Percentiles rank a stretch among this genome's conserved stretches.
These are phyloP conservation scores for Rauvolfia tetraphylla DNA, from an alignment of 257 asterid species.

Conservation along the genomic window DNA sequence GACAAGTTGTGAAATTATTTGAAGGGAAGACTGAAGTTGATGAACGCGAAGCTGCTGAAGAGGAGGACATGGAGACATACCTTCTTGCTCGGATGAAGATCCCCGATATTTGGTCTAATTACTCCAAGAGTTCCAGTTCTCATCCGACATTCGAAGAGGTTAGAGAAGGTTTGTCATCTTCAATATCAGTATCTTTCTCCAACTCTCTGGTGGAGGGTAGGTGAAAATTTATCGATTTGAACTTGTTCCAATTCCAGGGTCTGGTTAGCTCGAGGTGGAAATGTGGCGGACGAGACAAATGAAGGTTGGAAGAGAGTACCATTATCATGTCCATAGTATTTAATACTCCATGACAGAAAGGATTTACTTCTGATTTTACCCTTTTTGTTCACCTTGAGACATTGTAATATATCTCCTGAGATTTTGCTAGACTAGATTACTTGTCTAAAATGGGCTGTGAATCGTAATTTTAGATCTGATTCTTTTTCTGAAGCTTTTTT, in stretches of 20 bases:
- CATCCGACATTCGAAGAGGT: conserved; percentile 64
- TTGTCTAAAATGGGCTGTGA: too few relatives aligned
- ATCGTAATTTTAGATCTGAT: too few relatives aligned
- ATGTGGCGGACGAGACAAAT: conserved; percentile 6
- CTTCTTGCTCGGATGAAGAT: conserved; percentile 44
- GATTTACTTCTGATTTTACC: not conserved
- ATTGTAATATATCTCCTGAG: not conserved
- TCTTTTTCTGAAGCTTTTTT: too few relatives aligned
- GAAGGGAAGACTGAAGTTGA: conserved; percentile 40
- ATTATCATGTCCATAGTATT: not conserved
- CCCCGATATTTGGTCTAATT: conserved; percentile 38
- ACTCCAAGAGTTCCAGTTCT: conserved; percentile 35
- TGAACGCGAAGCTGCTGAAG: conserved; percentile 23
- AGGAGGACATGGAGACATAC: conserved; percentile 41
- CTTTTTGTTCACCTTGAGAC: not conserved
- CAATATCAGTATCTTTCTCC: conserved; percentile 59
- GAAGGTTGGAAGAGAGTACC: not conserved
- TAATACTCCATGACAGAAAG: not conserved
- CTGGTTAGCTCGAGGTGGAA: not conserved
- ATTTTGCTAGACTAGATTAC: not conserved
- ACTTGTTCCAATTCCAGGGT: conserved; percentile 13
- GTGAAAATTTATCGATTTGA: conserved; percentile 26
- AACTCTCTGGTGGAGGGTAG: conserved; percentile 46
- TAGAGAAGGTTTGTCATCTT: conserved; percentile 36
- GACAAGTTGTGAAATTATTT: conserved; percentile 55